Percentiles rank a stretch among this genome's conserved stretches.
These are phyloP conservation scores for Tubosaeta brunneosetosa DNA, from an alignment of 768 basidiomycete genomes.

Conservation along the genomic window DNA sequence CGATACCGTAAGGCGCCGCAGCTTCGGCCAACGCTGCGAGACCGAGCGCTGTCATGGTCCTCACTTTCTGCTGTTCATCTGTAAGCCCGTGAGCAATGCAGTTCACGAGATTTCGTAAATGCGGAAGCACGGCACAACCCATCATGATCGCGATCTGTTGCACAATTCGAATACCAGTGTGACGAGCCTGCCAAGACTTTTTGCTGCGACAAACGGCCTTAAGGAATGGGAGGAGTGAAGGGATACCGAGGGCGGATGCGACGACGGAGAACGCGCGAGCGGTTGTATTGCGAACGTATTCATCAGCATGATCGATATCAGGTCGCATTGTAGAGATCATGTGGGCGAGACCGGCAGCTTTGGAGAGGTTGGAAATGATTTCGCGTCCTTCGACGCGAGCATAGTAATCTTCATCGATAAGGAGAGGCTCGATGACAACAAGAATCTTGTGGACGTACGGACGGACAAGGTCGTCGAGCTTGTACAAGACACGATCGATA, in stretches of 20 bases:
- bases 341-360: slow-evolving; percentile 97
- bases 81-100: too few species aligned
- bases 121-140: slow-evolving; percentile 97
- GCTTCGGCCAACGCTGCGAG: too few species aligned
- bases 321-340: slow-evolving; percentile 99
- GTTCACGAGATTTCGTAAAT: too few species aligned
- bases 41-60: too few species aligned
- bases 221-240: slow-evolving; percentile 94
- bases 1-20: too few species aligned
- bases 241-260: slow-evolving; percentile 96
- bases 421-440: slow-evolving; percentile 96
- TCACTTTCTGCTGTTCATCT: too few species aligned
- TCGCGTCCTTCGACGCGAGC: slow-evolving; percentile 97
- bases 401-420: slow-evolving; percentile 98
- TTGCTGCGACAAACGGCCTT: slow-evolving; percentile 98
- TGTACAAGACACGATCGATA: slow-evolving; percentile 97
- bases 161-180: slow-evolving; percentile 98
- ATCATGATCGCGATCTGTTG: slow-evolving; percentile 99
- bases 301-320: slow-evolving; percentile 98
- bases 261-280: slow-evolving; percentile 99
- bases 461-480: slow-evolving; percentile 96
- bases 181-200: slow-evolving; percentile 99
- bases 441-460: slow-evolving; percentile 99
- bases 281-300: slow-evolving; percentile 95
- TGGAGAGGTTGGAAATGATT: slow-evolving; percentile 97